Conservation (phyloP, 805 yeast species). For the Kluyveromyces nonfermentans region DNA sequence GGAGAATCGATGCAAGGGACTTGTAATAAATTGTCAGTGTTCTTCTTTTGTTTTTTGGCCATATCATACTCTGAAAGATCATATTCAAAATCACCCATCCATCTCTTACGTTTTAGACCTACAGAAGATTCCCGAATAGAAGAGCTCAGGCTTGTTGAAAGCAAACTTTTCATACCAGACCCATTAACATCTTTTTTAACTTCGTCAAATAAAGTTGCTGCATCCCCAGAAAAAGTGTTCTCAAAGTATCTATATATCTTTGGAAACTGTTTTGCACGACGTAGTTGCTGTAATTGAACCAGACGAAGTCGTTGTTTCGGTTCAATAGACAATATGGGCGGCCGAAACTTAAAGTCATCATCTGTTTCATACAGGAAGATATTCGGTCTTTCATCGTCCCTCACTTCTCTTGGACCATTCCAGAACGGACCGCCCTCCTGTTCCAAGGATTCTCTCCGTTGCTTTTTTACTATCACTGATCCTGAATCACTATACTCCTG, state of each 20-base stretch:
- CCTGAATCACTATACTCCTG: neutral
- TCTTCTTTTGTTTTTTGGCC: slow-evolving; percentile 6
- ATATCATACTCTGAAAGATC: slow-evolving; percentile 20
- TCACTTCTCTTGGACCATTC: neutral
- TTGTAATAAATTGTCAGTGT: neutral
- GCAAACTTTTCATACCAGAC: neutral
- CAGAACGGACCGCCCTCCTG: neutral
- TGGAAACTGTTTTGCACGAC: slow-evolving; percentile 5
- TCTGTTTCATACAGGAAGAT: slow-evolving; percentile 11
- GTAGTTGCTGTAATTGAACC: slow-evolving; percentile 20
- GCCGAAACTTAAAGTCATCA: slow-evolving; percentile 12
- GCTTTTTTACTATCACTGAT: slow-evolving; percentile 1
- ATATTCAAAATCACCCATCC: slow-evolving; percentile 26
- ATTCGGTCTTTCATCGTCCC: slow-evolving; percentile 1
- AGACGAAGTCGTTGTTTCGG: slow-evolving; percentile 25
- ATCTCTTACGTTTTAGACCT: slow-evolving; percentile 7
- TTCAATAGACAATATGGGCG: slow-evolving; percentile 24
- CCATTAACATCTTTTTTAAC: neutral
- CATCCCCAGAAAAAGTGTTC: neutral
- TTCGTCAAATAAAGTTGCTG: too few species aligned
- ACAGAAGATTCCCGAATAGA: neutral
- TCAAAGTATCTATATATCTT: neutral
- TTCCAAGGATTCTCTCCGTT: neutral
- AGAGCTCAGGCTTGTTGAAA: too few species aligned
- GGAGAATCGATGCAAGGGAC: slow-evolving; percentile 8